Evolutionary conservation across 2,329 filamentous ascomycete genomes (phyloP).

Genomic region (Neofusicoccum kwambonambiense): DNA sequence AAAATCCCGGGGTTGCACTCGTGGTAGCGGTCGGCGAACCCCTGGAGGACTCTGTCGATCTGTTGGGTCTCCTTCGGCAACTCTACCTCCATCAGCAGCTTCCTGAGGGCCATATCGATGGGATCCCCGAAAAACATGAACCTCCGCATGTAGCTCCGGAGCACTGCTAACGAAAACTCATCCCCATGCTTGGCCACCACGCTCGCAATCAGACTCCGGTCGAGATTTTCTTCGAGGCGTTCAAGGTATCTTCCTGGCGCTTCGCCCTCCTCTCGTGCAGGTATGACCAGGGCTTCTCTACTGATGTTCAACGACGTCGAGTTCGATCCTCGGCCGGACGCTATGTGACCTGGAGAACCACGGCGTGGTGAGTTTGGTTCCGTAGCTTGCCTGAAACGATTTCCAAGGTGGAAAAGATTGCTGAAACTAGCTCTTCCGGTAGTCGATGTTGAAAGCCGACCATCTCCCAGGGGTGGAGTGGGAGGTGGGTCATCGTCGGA

Average conservation of each 20-base stretch:
- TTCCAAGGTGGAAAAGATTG: slow-evolving; percentile 74
- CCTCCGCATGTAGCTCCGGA: slow-evolving; percentile 92
- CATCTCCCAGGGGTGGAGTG: slow-evolving; percentile 48
- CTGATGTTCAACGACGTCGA: slow-evolving; percentile 78
- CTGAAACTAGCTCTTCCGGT: slow-evolving; percentile 89
- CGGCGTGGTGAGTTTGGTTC: slow-evolving; percentile 63
- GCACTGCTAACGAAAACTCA: slow-evolving; percentile 74
- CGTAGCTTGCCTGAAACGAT: slow-evolving; percentile 76
- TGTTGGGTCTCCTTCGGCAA: slow-evolving; percentile 97
- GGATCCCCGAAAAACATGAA: slow-evolving; percentile 96
- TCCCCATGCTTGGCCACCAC: slow-evolving; percentile 85
- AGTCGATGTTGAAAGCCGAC: slow-evolving; percentile 77
- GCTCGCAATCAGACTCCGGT: slow-evolving; percentile 78
- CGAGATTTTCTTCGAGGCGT: slow-evolving; percentile 76
- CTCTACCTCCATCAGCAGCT: slow-evolving; percentile 94
- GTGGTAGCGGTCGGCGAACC: slow-evolving; percentile 94
- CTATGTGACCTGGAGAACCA: slow-evolving; percentile 58
- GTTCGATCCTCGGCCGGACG: slow-evolving; percentile 73
- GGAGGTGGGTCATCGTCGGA: slow-evolving; percentile 70
- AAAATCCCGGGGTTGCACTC: slow-evolving; percentile 98
- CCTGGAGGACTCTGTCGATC: slow-evolving; percentile 89
- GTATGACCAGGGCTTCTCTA: slow-evolving; percentile 68
- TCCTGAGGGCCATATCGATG: slow-evolving; percentile 96
- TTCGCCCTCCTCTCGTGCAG: slow-evolving; percentile 81
- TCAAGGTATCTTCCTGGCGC: slow-evolving; percentile 86